Conservation (phyloP, 305 asterid genomes). For the Fraxinus sp. region DNA sequence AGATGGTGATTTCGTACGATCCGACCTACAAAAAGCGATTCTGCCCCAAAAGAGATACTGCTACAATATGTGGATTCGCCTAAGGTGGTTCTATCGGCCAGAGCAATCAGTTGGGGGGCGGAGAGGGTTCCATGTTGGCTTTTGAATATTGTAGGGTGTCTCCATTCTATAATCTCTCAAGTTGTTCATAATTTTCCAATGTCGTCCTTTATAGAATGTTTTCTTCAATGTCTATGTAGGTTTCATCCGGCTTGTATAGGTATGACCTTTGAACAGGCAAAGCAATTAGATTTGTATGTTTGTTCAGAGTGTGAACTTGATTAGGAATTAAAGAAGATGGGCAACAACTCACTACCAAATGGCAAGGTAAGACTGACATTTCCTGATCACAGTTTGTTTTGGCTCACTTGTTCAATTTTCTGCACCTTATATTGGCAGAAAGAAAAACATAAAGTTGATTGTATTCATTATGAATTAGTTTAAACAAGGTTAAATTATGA, state of each 20-base stretch:
- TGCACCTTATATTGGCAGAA: neutral
- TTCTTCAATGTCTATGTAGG: conserved; percentile 37
- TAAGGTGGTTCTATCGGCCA: neutral
- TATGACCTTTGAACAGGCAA: conserved; percentile 50
- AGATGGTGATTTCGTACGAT: conserved; percentile 72
- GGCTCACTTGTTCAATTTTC: neutral
- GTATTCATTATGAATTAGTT: neutral
- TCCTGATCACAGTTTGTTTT: neutral
- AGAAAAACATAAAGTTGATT: neutral
- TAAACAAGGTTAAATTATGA: neutral
- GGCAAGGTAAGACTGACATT: neutral
- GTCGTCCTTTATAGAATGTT: neutral
- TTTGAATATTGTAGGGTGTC: neutral
- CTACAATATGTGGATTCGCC: neutral
- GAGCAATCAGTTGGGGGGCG: neutral
- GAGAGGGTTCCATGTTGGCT: neutral
- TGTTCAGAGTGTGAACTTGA: conserved; percentile 46
- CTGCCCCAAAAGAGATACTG: neutral
- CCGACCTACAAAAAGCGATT: conserved; percentile 32
- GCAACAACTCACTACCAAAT: neutral
- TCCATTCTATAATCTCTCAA: neutral
- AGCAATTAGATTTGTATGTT: conserved; percentile 40
- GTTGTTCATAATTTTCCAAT: neutral
- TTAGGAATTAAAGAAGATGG: neutral
- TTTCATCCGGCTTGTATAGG: conserved; percentile 67